phyloP scores from a whole-genome alignment of 2,329 filamentous ascomycete species.

The Botrytis fabae region DNA sequence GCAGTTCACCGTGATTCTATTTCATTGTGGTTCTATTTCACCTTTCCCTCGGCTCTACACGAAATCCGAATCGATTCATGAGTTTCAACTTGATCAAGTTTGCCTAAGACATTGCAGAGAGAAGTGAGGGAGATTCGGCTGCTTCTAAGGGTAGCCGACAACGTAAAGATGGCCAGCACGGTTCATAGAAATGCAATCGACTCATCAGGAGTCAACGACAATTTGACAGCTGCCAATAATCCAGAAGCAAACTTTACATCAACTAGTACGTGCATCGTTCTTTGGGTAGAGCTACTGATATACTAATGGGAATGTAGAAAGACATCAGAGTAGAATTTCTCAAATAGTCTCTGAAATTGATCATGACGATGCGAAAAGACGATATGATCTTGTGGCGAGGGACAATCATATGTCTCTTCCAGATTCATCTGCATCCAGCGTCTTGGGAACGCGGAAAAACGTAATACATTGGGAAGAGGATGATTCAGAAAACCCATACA shows the following conservation, averaged over 20 bases:
- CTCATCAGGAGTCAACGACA: neutral
- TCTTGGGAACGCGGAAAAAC: constrained; percentile 27
- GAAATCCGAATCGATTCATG: neutral
- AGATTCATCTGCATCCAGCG: constrained; percentile 33
- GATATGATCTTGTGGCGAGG: constrained; percentile 47
- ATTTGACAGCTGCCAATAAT: neutral
- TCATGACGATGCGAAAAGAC: constrained; percentile 45
- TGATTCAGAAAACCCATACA: constrained; percentile 40
- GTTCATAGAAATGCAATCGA: neutral
- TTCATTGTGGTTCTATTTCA: neutral
- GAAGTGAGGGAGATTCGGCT: neutral
- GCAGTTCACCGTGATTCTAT: neutral
- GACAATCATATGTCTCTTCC: constrained; percentile 41
- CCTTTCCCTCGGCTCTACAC: neutral
- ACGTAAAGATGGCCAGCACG: neutral
- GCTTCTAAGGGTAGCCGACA: neutral
- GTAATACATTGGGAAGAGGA: constrained; percentile 37
- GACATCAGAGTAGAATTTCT: constrained; percentile 27
- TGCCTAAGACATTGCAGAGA: neutral
- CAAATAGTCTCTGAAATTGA: constrained; percentile 39
- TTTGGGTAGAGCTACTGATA: neutral
- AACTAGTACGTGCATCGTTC: neutral
- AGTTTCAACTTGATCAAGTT: neutral
- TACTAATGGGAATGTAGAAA: neutral
- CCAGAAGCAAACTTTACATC: neutral